Base-by-base conservation (phyloP, 768 basidiomycete species). In the Chalciporus pseudorubinellus region DNA sequence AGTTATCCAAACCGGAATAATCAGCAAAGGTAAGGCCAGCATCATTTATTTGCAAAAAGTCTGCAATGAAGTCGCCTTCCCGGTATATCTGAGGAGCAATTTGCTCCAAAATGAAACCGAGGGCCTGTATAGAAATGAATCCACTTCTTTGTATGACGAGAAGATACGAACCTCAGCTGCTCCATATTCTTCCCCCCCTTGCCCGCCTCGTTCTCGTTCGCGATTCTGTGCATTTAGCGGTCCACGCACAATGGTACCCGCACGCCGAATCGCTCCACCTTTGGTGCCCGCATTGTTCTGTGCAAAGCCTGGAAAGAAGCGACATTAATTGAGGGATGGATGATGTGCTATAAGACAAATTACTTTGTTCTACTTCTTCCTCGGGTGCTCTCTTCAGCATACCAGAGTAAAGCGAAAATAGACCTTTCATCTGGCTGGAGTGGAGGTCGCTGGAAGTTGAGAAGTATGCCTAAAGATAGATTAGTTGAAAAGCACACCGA, bases 21-120 rank as follows among this genome's bases (percentile, higher is more conserved):
- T 98, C 95, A 13, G 95, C 95, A 68, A 93, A 98, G 1, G 95
- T 97, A 13, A 93, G 77, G 16, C 84, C 84, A 19, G 84, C 80
- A 54, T 95, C 89, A 56, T 92, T 92, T 65, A 97, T 88, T 64
- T 94, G 93, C 43, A 98, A 73, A 70, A 98, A 98, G 60, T 94
- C 89, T 9, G 86, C 81, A 54, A 97, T 84, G 70, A 97, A 98
- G 28, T 85, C 85, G 60, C 88, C 84, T 71, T 98, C 95, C 11
- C 79, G 80, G 53, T 87, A 84, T n/a, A 97, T 78, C 50, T 84
- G 77, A 4, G 82, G 80, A 0, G 82, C 77, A 18, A 97, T 77
- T 63, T 92, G 87, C 46, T 89, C 85, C 10, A 98, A 71, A 18
- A 89, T 78, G 48, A 82, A 76, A 9, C 77, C 77, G 54, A 95